Base-by-base conservation (phyloP, 805 yeast genomes). In the Yamadazyma endophytica region DNA sequence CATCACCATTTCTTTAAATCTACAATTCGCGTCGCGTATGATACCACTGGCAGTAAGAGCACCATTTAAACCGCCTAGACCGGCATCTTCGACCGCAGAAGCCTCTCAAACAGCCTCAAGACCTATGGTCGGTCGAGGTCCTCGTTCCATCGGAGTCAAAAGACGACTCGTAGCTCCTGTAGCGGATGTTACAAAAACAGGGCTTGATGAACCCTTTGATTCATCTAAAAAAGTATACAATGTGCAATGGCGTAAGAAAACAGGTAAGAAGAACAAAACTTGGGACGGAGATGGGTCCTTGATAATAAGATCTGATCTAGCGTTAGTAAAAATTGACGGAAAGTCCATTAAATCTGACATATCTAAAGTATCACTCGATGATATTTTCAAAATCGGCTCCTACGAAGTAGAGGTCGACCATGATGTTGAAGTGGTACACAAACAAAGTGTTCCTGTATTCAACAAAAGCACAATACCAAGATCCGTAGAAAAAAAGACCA, bases 241-340 rank as follows among this genome's bases (percentile, higher is more conserved):
- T 15, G 75, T 77, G 5, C 70, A 84, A 42, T 83, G 81, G 71
- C 63, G 98, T 20, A 87, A 86, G 52, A 67, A 68, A 24, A 65
- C 90, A 0, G 67, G 61, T 19, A 86, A 83, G 57, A 87, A 90
- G 64, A 78, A 88, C 54, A 89, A 89, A 52, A 79, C 87, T 0
- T 92, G 98, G 98, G 94, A 86, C 33, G 95, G 95, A 2, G 97
- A 92, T 58, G 97, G 96, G 5, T 56, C 60, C 20, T 59, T 82
- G 11, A 44, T 57, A 0, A 50, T 68, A 2, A 48, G 55, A n/a
- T 39, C 44, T 1, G 33, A 7, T 17, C 12, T 21, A 13, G 14
- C 35, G 12, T 44, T 54, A 9, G 47, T 68, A 12, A 54, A 62
- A 27, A 24, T 39, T 11, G 69, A 60, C 23, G 46, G 50, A 15